Percentiles rank a stretch among this genome's conserved stretches.
phyloP scores from a whole-genome alignment of 78 protist species.

The Emiliania huxleyi region DNA sequence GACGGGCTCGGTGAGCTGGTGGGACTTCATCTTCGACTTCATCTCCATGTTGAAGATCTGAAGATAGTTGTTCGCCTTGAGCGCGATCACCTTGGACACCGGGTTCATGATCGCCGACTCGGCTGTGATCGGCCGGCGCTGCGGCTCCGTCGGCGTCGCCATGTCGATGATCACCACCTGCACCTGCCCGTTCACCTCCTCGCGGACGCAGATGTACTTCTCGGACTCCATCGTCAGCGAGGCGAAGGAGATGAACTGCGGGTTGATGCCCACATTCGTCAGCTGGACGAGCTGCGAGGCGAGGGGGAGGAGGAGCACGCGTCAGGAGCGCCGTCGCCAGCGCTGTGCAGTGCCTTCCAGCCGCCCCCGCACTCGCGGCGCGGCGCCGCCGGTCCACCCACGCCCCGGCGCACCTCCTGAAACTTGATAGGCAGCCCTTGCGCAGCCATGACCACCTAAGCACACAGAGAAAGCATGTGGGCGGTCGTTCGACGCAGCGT shows the following conservation, averaged over 20 bases:
- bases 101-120: slow-evolving; percentile 98
- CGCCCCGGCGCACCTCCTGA: background rate
- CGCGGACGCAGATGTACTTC: slow-evolving; percentile 91
- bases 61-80: slow-evolving; percentile 78
- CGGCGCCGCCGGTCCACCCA: too few species aligned
- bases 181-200: slow-evolving; percentile 65
- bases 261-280: slow-evolving; percentile 41
- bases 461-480: too few species aligned
- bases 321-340: too few species aligned
- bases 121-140: slow-evolving; percentile 82
- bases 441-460: background rate
- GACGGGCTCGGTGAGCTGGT: slow-evolving; percentile 76
- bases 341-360: too few species aligned
- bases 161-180: slow-evolving; percentile 82
- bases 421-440: background rate
- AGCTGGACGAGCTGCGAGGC: background rate
- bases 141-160: slow-evolving; percentile 68
- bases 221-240: slow-evolving; percentile 93
- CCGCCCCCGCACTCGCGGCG: too few species aligned
- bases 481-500: too few species aligned
- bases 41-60: slow-evolving; percentile 95
- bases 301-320: too few species aligned
- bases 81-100: slow-evolving; percentile 86
- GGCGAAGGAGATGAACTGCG: slow-evolving; percentile 73
- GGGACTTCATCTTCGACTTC: slow-evolving; percentile 79